Conservation (phyloP, 441 rosid genomes). For the Croton setiger region DNA sequence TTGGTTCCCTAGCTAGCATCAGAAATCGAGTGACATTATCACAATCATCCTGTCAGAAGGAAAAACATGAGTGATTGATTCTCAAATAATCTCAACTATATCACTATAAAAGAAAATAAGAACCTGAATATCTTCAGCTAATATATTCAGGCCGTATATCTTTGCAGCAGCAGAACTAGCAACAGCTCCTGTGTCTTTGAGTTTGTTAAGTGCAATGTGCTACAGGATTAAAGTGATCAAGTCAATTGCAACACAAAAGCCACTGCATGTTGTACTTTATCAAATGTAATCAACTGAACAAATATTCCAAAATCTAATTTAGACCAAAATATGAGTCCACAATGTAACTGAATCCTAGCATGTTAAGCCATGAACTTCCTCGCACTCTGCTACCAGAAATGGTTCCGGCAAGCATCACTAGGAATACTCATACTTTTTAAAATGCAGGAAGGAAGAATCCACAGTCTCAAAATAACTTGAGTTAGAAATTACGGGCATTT, state of each 20-base stretch:
- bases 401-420: neutral
- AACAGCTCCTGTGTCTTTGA: constrained; percentile 80
- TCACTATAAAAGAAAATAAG: constrained; percentile 16
- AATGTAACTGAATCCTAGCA: neutral
- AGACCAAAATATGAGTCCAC: neutral
- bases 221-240: constrained; percentile 25
- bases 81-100: constrained; percentile 14
- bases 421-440: neutral
- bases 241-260: constrained; percentile 4
- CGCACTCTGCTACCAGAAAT: neutral
- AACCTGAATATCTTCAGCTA: constrained; percentile 95
- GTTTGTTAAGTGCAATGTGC: constrained; percentile 65
- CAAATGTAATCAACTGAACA: neutral
- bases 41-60: constrained; percentile 62
- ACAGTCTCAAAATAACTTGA: constrained; percentile 4
- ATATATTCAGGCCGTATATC: constrained; percentile 76
- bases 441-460: neutral
- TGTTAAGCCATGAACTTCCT: neutral
- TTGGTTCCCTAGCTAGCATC: constrained; percentile 98
- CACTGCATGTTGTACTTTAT: neutral
- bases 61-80: constrained; percentile 12
- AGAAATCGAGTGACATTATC: constrained; percentile 88
- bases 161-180: constrained; percentile 80
- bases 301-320: neutral
- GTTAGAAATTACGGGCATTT: neutral